A percentile compares a stretch with the other conserved stretches of the same genome.
These are phyloP conservation scores for Aspergillus kassunensis DNA, from an alignment of 495 filamentous ascomycete genomes.

Conservation along the genomic window DNA sequence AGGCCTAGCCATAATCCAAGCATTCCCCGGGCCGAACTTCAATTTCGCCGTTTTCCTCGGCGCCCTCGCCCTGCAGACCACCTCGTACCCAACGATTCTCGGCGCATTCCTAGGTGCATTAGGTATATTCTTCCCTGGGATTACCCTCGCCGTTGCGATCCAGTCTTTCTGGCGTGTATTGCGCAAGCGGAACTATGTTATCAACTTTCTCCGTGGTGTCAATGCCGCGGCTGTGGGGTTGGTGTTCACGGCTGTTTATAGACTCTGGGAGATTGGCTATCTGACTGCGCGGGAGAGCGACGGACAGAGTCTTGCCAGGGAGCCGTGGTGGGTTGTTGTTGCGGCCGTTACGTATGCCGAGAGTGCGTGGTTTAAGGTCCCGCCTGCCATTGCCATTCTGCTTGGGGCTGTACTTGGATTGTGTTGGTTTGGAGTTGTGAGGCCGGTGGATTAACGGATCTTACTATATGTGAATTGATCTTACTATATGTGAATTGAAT, in stretches of 20 bases:
- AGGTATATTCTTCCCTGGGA: constrained; percentile 70
- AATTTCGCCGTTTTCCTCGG: constrained; percentile 83
- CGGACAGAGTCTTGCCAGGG: constrained; percentile 57
- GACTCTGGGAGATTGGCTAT: constrained; percentile 75
- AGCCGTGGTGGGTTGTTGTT: constrained; percentile 74
- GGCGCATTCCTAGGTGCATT: constrained; percentile 64
- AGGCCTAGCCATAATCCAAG: constrained; percentile 77
- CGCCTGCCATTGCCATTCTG: constrained; percentile 60
- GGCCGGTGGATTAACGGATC: background rate
- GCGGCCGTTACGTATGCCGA: constrained; percentile 59
- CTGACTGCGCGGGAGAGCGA: constrained; percentile 43
- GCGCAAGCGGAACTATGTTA: constrained; percentile 50
- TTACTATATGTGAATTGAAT: too few relatives aligned
- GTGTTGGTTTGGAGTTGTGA: constrained; percentile 59
- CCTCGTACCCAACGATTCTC: constrained; percentile 35
- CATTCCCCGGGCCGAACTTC: constrained; percentile 84
- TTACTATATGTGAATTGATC: too few relatives aligned
- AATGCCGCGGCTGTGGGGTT: constrained; percentile 76
- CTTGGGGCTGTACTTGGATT: constrained; percentile 62
- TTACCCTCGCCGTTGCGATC: constrained; percentile 61
- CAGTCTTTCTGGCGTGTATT: constrained; percentile 67
- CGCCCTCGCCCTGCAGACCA: constrained; percentile 47
- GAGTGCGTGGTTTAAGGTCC: constrained; percentile 58
- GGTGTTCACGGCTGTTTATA: constrained; percentile 83
- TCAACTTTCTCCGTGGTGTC: constrained; percentile 58